Evolutionary conservation across 139 green algal species (phyloP).

Genomic region (Chlorella ohadii): DNA sequence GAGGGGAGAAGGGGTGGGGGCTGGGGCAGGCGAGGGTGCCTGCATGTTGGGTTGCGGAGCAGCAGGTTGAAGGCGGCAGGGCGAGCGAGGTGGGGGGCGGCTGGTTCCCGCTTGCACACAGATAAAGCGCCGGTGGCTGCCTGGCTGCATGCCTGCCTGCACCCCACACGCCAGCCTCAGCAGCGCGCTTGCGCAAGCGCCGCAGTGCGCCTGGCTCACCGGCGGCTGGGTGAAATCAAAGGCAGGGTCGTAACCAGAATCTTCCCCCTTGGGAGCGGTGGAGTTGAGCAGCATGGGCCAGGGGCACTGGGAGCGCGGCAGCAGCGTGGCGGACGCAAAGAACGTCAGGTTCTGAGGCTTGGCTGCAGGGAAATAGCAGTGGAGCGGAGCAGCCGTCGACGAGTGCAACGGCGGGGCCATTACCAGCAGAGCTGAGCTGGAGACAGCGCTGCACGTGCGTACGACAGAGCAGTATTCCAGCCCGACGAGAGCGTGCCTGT

Average conservation of each 20-base stretch:
- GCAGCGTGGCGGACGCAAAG: background rate
- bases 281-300: slow-evolving; percentile 13
- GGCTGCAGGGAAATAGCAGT: too few species aligned
- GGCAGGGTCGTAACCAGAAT: background rate
- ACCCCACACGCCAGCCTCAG: too few species aligned
- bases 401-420: too few species aligned
- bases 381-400: too few species aligned
- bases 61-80: background rate
- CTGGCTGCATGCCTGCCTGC: background rate
- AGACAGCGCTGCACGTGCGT: too few species aligned
- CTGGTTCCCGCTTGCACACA: too few species aligned
- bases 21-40: background rate
- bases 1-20: background rate
- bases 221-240: slow-evolving; percentile 24
- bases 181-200: too few species aligned
- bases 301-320: slow-evolving; percentile 3
- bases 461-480: too few species aligned
- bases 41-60: background rate
- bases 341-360: background rate
- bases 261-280: too few species aligned
- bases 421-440: too few species aligned
- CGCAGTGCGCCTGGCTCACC: too few species aligned
- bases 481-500: too few species aligned
- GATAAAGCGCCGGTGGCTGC: background rate
- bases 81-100: background rate